Percentiles rank a stretch among this genome's conserved stretches.
Evolutionary conservation across 371 early-diverging fungal species (phyloP).

Genomic region (Saksenaea oblongispora): DNA sequence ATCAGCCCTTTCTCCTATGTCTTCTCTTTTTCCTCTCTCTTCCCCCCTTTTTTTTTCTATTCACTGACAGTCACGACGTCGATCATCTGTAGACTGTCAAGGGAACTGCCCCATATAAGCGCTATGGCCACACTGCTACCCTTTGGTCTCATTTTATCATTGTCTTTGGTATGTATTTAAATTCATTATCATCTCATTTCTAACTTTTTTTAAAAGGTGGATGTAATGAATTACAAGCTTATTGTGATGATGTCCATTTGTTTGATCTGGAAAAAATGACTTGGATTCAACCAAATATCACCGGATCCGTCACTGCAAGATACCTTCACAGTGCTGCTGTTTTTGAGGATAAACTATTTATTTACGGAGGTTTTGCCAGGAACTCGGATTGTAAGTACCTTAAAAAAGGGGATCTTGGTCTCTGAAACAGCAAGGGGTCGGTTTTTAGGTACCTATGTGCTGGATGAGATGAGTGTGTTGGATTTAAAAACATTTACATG

Average conservation of each 20-base stretch:
- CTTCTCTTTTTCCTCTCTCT: conserved; percentile 13
- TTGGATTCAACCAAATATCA: conserved; percentile 63
- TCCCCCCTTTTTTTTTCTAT: conserved; percentile 2
- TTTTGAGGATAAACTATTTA: conserved; percentile 61
- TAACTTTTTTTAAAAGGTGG: conserved; percentile 50
- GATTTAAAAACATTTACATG: conserved; percentile 61
- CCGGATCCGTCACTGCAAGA: conserved; percentile 49
- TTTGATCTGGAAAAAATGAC: conserved; percentile 58
- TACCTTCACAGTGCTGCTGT: conserved; percentile 66
- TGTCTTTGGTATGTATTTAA: conserved; percentile 52
- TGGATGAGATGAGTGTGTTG: conserved; percentile 58
- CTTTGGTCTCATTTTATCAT: conserved; percentile 59
- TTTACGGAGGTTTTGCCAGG: conserved; percentile 70
- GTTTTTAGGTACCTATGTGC: conserved; percentile 55
- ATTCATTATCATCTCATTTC: neutral
- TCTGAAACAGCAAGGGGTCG: neutral
- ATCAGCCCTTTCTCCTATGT: neutral
- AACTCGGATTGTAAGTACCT: conserved; percentile 57
- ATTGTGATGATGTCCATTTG: conserved; percentile 66
- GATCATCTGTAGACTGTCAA: conserved; percentile 31
- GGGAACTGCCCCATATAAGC: conserved; percentile 58
- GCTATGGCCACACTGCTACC: conserved; percentile 64
- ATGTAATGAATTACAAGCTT: conserved; percentile 57
- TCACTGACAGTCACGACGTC: conserved; percentile 15
- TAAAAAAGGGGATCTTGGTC: neutral